Evolutionary conservation across 441 rosid species (phyloP), one percentile per base, ranked within the genome.

Genomic region (Gossypium laxum): DNA sequence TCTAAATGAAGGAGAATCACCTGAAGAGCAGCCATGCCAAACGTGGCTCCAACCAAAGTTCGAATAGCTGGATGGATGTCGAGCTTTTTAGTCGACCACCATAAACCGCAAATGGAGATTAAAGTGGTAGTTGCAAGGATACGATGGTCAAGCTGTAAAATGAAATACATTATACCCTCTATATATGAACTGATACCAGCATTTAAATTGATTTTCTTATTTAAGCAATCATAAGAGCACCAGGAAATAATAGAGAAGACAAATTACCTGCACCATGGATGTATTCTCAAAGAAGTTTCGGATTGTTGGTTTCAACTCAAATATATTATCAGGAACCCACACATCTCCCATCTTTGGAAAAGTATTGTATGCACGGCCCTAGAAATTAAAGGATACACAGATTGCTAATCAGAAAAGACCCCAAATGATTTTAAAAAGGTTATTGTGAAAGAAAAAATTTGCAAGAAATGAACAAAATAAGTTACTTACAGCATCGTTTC

Each of bases 281-380:
- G 97, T 88, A 77, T 93, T 93, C 84, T 93, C 96, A 65, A 91
- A 93, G 74, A 91, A 90, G 82, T 93, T 93, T 64, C 90, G 88
- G 67, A 91, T 75, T 5, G 88, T 73, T 60, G 98, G 98, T 79
- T 88, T 84, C 93, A 90, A 79, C 6, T 85, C 85, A 51, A 91
- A 83, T 73, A 93, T 82, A 76, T 75, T 77, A 74, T 85, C 93
- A 24, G 95, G 96, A 67, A 93, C 84, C 98, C 96, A 93, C 17
- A 84, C 75, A 72, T 87, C 93, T 1, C 93, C 97, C 98, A 91
- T 93, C 72, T 86, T 93, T 1, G 96, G 97, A 75, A 91, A 93
- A 58, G 92, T 91, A 81, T 91, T 91, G 72, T 75, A 91, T 41
- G 97, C 97, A 72, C 63, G 96, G 50, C 98, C 97, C 96, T 89